Evolutionary conservation across 2,329 filamentous ascomycete genomes (phyloP).

Genomic region (Botrytis porri): DNA sequence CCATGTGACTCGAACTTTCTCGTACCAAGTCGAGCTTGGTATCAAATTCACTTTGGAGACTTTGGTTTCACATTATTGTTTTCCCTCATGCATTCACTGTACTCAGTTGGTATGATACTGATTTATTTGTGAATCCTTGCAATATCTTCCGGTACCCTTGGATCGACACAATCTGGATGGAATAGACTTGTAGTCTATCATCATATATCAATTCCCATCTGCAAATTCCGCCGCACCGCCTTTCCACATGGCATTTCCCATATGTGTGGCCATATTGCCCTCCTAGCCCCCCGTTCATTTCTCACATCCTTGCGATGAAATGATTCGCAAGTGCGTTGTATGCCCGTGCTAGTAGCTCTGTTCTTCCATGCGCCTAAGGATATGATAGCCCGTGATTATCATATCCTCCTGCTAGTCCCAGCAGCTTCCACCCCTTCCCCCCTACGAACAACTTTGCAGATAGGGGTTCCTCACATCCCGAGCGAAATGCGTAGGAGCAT

Average conservation of each 20-base stretch:
- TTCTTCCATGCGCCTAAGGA: accelerated
- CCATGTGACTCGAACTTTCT: too few relatives aligned
- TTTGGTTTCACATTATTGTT: neutral
- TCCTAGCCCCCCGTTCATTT: neutral
- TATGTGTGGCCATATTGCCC: neutral
- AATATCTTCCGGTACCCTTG: neutral
- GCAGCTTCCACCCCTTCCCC: neutral
- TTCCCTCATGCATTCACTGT: neutral
- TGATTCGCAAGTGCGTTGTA: neutral
- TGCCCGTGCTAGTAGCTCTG: neutral
- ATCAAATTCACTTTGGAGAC: neutral
- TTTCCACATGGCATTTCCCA: neutral
- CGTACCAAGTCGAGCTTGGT: too few relatives aligned
- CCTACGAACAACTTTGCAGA: accelerated
- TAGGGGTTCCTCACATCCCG: neutral
- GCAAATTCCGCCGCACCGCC: neutral
- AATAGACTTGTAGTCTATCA: neutral
- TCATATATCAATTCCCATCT: neutral
- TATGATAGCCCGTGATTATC: neutral
- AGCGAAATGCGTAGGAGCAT: neutral
- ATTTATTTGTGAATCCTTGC: neutral
- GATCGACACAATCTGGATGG: neutral
- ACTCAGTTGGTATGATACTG: neutral
- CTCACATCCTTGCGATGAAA: neutral
- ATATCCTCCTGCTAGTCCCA: neutral